Evolutionary conservation across 768 basidiomycete species (phyloP).

Genomic region (Tricholoma saponaceum): DNA sequence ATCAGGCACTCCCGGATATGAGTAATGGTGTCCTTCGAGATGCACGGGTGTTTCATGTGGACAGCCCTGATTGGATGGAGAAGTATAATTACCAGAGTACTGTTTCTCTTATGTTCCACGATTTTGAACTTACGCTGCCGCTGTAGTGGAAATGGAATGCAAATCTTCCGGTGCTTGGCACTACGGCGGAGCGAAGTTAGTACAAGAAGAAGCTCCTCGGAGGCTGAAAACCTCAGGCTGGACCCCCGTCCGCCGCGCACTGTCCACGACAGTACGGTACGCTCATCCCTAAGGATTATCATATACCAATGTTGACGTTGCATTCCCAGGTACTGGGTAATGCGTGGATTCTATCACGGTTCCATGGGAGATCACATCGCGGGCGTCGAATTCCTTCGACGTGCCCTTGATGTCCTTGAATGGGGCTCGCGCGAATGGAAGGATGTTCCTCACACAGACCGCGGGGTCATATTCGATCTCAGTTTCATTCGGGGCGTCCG

Average conservation of each 20-base stretch:
- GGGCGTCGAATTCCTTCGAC: slow-evolving; percentile 30
- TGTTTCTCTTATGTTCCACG: not conserved
- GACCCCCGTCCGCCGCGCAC: slow-evolving; percentile 28
- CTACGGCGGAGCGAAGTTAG: slow-evolving; percentile 24
- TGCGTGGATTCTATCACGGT: slow-evolving; percentile 30
- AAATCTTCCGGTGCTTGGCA: slow-evolving; percentile 26
- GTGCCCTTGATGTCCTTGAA: slow-evolving; percentile 35
- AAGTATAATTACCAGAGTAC: slow-evolving; percentile 35
- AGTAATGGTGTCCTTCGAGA: slow-evolving; percentile 38
- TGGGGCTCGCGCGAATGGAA: slow-evolving; percentile 39
- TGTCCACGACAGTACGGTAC: slow-evolving; percentile 35
- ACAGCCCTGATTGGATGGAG: slow-evolving; percentile 26
- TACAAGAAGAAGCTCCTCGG: slow-evolving; percentile 28
- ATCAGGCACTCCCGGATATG: slow-evolving; percentile 26
- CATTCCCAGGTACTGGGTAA: slow-evolving; percentile 32
- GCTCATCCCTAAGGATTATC: not conserved
- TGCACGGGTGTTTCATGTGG: slow-evolving; percentile 33
- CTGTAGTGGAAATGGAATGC: slow-evolving; percentile 29
- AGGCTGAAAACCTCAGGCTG: slow-evolving; percentile 24
- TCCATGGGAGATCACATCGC: slow-evolving; percentile 11
- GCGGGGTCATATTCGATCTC: slow-evolving; percentile 38
- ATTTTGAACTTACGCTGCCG: not conserved
- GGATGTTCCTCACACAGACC: slow-evolving; percentile 31
- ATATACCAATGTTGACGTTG: not conserved
- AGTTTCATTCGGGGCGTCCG: slow-evolving; percentile 41